phyloP scores from a whole-genome alignment of 352 stramenopile genomes.

The Globisporangium acanthophoron region DNA sequence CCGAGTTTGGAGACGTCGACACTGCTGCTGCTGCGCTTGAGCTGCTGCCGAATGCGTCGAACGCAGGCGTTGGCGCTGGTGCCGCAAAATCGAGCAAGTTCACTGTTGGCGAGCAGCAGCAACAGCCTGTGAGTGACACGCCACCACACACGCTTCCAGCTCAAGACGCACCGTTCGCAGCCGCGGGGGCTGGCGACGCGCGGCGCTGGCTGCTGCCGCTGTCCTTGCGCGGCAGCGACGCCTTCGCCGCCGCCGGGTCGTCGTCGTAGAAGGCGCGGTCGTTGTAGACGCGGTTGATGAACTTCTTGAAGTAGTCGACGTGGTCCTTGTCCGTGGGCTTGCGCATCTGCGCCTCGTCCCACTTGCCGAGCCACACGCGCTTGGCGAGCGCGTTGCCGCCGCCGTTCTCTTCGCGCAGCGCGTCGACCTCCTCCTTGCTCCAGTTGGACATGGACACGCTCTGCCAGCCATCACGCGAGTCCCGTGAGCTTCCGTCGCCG shows the following conservation, averaged over 20 bases:
- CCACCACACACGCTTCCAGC: no score
- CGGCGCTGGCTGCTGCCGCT: conserved; percentile 11
- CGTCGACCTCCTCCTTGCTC: conserved; percentile 88
- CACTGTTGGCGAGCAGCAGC: conserved; percentile 4
- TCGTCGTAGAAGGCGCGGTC: conserved; percentile 74
- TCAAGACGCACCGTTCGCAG: conserved; percentile 6
- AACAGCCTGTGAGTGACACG: background rate
- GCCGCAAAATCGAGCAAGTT: conserved; percentile 62
- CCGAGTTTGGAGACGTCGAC: conserved; percentile 8
- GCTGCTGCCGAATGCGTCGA: conserved; percentile 34
- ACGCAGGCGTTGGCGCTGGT: conserved; percentile 20
- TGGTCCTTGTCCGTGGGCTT: conserved; percentile 70
- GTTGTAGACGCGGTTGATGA: conserved; percentile 84
- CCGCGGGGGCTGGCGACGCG: background rate
- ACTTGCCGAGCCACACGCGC: conserved; percentile 14
- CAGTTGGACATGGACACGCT: conserved; percentile 94
- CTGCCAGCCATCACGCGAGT: conserved; percentile 8
- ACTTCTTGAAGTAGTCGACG: conserved; percentile 83
- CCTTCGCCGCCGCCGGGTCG: conserved; percentile 8
- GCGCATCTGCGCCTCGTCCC: conserved; percentile 58
- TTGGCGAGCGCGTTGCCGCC: conserved; percentile 16
- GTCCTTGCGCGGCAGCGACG: conserved; percentile 1
- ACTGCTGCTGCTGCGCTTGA: conserved; percentile 12
- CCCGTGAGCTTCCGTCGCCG: no score
- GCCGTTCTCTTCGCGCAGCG: conserved; percentile 75